Evolutionary conservation across 1,284 basidiomycete species (phyloP), one percentile per base, ranked within the genome.

Genomic region (Psilocybe mexicana): DNA sequence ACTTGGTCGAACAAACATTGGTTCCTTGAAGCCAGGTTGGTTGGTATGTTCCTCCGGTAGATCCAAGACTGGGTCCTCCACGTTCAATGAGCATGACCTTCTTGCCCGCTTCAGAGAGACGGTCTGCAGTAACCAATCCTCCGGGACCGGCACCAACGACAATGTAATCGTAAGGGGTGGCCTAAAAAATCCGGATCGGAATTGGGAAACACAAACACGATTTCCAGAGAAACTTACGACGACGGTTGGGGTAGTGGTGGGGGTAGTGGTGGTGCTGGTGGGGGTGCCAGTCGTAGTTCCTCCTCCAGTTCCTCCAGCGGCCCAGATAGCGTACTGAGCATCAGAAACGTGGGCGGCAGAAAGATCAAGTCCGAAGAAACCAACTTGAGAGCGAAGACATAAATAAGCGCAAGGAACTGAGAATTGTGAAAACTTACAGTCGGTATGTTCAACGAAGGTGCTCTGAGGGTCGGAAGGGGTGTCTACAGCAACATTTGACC

Each of bases 11-110:
- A 58, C 74, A 42, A 66, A 83, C 83, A 55, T 80, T 78, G 1
- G 76, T 77, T 38, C 79, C 79, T 51, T 70, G 66, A 0, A 80
- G 69, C 85, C 85, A 86, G 3, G 75, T 70, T 1, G 84, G 77
- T 50, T 76, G 73, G 65, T 85, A 84, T 14, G 71, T 80, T n/a
- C 85, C 85, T 14, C 85, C 85, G 14, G 83, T 85, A 60, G 80
- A 72, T 23, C 76, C 78, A n/a, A 82, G 82, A 62, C 80, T 82
- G 1, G 85, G 85, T 0, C 84, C 84, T 54, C 85, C 85, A 58
- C 84, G 81, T 65, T 86, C 84, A 6, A 86, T 69, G 2, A 87
- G 72, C 8, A 86, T 72, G 4, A 86, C 83, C 55, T 84, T 84
- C 72, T 86, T 86, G 30, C 83, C 83, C 35, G 81, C 78, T 67